Evolutionary conservation across 2,329 filamentous ascomycete genomes (phyloP).

Genomic region (Cladophialophora bantiana): DNA sequence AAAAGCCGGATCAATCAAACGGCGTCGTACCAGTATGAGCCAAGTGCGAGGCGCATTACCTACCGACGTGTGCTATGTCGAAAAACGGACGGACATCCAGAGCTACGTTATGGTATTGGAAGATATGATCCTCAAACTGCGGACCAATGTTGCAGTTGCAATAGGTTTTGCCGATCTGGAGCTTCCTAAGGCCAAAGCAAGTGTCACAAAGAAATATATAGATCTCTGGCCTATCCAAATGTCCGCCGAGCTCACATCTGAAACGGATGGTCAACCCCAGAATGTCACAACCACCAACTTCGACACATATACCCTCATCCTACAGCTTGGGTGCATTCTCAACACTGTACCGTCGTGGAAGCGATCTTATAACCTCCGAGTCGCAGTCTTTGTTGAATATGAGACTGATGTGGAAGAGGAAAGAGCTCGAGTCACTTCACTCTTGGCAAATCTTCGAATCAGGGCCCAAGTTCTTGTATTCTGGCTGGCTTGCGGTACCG

Average conservation of each 20-base stretch:
- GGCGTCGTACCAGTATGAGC: slow-evolving; percentile 33
- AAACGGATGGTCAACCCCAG: slow-evolving; percentile 59
- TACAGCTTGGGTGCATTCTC: slow-evolving; percentile 84
- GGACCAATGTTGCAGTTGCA: slow-evolving; percentile 83
- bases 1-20: slow-evolving; percentile 28
- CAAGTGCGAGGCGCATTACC: slow-evolving; percentile 65
- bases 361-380: slow-evolving; percentile 72
- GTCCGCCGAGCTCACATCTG: slow-evolving; percentile 78
- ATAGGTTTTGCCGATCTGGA: slow-evolving; percentile 81
- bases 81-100: slow-evolving; percentile 71
- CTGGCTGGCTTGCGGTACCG: slow-evolving; percentile 75
- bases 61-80: slow-evolving; percentile 72
- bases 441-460: slow-evolving; percentile 82
- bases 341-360: slow-evolving; percentile 83
- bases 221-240: slow-evolving; percentile 94
- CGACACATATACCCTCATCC: slow-evolving; percentile 86
- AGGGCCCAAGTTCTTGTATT: slow-evolving; percentile 80
- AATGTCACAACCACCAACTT: slow-evolving; percentile 85
- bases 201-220: slow-evolving; percentile 75
- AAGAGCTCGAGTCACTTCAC: slow-evolving; percentile 70
- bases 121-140: slow-evolving; percentile 76
- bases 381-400: slow-evolving; percentile 89
- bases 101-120: slow-evolving; percentile 85
- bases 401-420: slow-evolving; percentile 84
- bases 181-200: slow-evolving; percentile 67